phyloP scores from a whole-genome alignment of 768 basidiomycete species.

The Kondoa malvinella region DNA sequence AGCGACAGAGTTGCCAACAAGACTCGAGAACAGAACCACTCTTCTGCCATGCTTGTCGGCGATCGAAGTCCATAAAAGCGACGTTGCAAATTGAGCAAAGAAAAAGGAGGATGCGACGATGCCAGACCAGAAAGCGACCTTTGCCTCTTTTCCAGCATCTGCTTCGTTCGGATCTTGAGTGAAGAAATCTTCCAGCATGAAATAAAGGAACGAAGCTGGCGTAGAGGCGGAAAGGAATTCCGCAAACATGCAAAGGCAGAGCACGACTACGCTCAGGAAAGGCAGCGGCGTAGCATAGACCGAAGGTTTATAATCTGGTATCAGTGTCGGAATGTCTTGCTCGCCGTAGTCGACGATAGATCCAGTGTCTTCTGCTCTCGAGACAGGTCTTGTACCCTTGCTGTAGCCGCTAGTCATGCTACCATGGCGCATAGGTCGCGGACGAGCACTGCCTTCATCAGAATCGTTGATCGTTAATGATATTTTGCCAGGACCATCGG shows the following conservation, averaged over 20 bases:
- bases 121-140: constrained; percentile 61
- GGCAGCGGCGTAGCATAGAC: constrained; percentile 56
- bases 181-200: constrained; percentile 29
- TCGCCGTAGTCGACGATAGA: not conserved
- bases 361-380: not conserved
- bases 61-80: constrained; percentile 87
- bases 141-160: constrained; percentile 56
- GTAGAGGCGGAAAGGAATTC: constrained; percentile 80
- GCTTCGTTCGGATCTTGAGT: constrained; percentile 33
- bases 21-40: constrained; percentile 61
- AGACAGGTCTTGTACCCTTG: not conserved
- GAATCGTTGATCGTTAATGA: too few species aligned
- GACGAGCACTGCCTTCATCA: too few species aligned
- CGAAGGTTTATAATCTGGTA: constrained; percentile 3
- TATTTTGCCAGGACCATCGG: too few species aligned
- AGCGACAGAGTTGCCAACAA: constrained; percentile 68
- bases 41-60: constrained; percentile 81
- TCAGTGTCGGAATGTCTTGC: not conserved
- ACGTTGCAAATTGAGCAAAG: constrained; percentile 87
- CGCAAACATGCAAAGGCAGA: constrained; percentile 51
- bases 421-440: too few species aligned
- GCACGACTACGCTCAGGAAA: constrained; percentile 67
- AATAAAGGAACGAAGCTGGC: not conserved
- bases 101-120: constrained; percentile 65
- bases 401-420: not conserved